Evolutionary conservation across 169 alveolate genomes (phyloP).

Genomic region (Besnoitia besnoiti): DNA sequence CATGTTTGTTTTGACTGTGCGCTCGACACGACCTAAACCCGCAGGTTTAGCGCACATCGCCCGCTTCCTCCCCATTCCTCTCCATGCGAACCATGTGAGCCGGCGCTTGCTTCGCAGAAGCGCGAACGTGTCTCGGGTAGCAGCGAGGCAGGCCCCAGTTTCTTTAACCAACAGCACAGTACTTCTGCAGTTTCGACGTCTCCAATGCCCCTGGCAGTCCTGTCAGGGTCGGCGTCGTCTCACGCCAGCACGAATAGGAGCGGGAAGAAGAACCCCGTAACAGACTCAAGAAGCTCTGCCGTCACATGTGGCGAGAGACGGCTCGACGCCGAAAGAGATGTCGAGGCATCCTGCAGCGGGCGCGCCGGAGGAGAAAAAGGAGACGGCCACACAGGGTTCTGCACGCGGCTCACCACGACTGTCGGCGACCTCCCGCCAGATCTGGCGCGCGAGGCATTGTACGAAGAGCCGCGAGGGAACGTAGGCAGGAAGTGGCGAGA

Average conservation of each 20-base stretch:
- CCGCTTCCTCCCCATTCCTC: neutral
- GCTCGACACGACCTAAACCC: too few relatives aligned
- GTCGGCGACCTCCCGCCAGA: constrained; percentile 58
- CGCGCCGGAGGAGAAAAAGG: neutral
- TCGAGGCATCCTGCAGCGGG: neutral
- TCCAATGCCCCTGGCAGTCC: neutral
- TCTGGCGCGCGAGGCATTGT: constrained; percentile 62
- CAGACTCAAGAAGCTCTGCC: neutral
- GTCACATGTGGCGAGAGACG: neutral
- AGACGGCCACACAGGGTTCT: neutral
- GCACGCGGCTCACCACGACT: constrained; percentile 37
- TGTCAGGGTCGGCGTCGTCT: neutral
- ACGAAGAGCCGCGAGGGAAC: constrained; percentile 76
- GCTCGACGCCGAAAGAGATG: neutral
- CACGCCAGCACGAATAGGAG: neutral
- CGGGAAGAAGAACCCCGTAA: neutral
- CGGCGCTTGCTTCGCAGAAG: neutral
- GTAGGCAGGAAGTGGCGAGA: constrained; percentile 77
- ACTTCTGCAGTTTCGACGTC: neutral
- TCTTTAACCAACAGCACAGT: neutral
- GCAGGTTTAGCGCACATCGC: neutral
- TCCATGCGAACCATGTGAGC: neutral
- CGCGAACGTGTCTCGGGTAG: neutral
- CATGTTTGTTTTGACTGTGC: too few relatives aligned
- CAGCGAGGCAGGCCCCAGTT: neutral